Base-by-base conservation (phyloP, 2,329 filamentous ascomycete species). In the Arthrobotrys conoides region DNA sequence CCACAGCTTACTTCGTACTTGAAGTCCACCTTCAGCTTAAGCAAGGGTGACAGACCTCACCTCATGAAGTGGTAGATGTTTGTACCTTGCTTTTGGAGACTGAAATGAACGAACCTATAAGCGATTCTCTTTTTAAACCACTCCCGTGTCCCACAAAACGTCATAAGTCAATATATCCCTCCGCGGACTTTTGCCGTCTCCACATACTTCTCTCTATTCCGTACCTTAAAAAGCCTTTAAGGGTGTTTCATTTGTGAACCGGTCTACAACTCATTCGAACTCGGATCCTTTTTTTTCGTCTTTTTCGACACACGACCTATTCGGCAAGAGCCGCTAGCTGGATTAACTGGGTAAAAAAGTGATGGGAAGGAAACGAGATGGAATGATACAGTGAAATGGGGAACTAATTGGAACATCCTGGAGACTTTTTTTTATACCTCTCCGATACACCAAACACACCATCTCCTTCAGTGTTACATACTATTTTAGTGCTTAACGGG, bases 41-140 rank as follows among this genome's bases (percentile, higher is more conserved):
- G 95, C 89, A 97, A 94, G 90, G 96, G 96, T 85, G 95, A 99
- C 90, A 94, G 95, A 92, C 96, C 96, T 88, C 96, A 99, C 89
- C 93, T 97, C 91, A 98, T 99, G 96, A 93, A 93, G 88, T 99
- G 95, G 91, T 99, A 97, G 88, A 90, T 84, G 70, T 30, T 9
- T 41, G 18, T 61, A 6, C 63, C 68, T 49, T 49, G 27, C 22
- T 63, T 46, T 71, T 63, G 51, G 41, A 72, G 63, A 78, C 61
- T 61, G 63, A 77, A 71, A 77, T 71, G 65, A 59, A 70, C 48
- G 57, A 61, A 61, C 55, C 71, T 68, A 78, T 66, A 69, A 78
- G 75, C 68, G 68, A 78, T 72, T 57, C 46, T 63, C 71, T 68
- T 71, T 63, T 78, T 71, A 65, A 78, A 78, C 36, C 57, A 61